Conservation (phyloP, 257 asterid genomes). For the Cruciata laevipes region DNA sequence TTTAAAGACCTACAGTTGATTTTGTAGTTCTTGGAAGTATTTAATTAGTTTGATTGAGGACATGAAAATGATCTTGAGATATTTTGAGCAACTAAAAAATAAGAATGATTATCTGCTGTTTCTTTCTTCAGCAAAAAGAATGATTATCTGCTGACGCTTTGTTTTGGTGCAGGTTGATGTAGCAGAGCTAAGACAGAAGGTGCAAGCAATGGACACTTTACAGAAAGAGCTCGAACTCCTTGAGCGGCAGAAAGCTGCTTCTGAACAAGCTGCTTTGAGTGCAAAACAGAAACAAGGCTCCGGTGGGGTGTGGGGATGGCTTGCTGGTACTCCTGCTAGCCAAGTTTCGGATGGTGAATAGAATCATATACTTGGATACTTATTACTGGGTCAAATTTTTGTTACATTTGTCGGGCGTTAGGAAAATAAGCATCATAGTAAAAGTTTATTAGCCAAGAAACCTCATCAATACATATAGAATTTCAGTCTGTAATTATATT, state of each 20-base stretch:
- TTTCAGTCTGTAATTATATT: slow-evolving; percentile 19
- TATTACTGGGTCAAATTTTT: slow-evolving; percentile 12
- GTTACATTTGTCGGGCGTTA: slow-evolving; percentile 15
- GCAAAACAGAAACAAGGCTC: slow-evolving; percentile 69
- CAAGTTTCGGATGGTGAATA: slow-evolving; percentile 37
- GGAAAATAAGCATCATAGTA: slow-evolving; percentile 27
- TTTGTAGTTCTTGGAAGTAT: neutral
- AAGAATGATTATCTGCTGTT: neutral
- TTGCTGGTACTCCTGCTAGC: slow-evolving; percentile 69
- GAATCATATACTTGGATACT: slow-evolving; percentile 8
- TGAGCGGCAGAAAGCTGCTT: slow-evolving; percentile 87
- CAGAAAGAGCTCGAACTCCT: slow-evolving; percentile 91
- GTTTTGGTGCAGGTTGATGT: slow-evolving; percentile 70
- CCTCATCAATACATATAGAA: slow-evolving; percentile 10
- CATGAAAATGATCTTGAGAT: neutral
- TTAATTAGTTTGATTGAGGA: neutral
- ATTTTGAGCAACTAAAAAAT: neutral
- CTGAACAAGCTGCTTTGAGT: slow-evolving; percentile 77
- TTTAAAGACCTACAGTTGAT: neutral
- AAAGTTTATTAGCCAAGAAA: slow-evolving; percentile 16
- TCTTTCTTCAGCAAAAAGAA: neutral
- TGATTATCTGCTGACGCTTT: slow-evolving; percentile 9
- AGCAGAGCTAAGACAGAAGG: slow-evolving; percentile 92
- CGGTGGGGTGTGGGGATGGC: slow-evolving; percentile 97
- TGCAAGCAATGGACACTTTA: slow-evolving; percentile 69